Base-by-base conservation (phyloP, 148 eudicot species). In the Drosera capensis region DNA sequence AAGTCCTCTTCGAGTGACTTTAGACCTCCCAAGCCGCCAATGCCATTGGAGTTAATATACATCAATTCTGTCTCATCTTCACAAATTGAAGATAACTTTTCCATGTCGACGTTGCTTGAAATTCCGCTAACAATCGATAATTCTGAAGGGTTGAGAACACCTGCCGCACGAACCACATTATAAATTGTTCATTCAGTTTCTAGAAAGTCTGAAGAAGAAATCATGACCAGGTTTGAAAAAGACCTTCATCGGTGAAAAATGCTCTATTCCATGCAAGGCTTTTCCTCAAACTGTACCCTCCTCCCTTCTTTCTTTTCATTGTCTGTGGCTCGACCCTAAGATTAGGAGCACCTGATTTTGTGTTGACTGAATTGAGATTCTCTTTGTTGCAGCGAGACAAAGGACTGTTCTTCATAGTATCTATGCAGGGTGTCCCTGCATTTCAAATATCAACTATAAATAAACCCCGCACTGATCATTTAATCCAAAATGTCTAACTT, bases 211-310 rank as follows among this genome's bases (percentile, higher is more conserved):
- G 20, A 41, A 48, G 26, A 40, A 15, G 15, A 15, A 25, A 5
- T 20, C 47, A 25, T 28, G 25, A 19, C 28, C 14, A 4, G 25
- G 21, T 25, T 34, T 20, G 12, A 40, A 29, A 40, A 40, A 23
- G 40, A 88, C 99, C 99, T 78, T 90, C 93, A 53, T 90, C 99
- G 16, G 99, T 80, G 52, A 74, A 57, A 58, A 90, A 90, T 29
- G 99, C 99, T 54, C 67, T 75, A 60, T 90, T 82, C 99, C 99
- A 90, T 31, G 99, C 99, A 58, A 90, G 58, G 70, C 99, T 90
- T 73, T 85, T 84, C 58, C 93, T 60, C 59, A 78, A 52, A 68
- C 85, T 81, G 70, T 61, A 75, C 20, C 78, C 85, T 56, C 74
- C 75, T 13, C 65, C 58, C 60, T 66, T 90, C 57, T 67, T 79